Evolutionary conservation across 345 rosid genomes (phyloP).

Genomic region (Cardiospermum halicacabum): DNA sequence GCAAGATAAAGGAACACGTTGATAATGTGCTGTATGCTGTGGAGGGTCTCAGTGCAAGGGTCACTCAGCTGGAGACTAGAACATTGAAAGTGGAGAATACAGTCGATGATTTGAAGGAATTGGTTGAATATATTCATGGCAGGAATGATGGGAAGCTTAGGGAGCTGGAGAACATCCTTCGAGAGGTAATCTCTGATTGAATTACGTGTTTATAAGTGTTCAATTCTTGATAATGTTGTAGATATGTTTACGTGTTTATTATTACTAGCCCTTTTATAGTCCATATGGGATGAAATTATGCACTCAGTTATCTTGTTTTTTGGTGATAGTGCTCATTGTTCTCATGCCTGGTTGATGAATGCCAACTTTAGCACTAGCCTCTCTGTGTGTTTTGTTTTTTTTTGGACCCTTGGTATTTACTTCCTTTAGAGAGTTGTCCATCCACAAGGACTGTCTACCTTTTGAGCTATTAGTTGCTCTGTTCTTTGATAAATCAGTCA

Average conservation of each 20-base stretch:
- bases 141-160: conserved; percentile 38
- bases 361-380: neutral
- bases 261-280: neutral
- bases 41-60: conserved; percentile 37
- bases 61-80: conserved; percentile 48
- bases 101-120: conserved; percentile 39
- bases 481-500: neutral
- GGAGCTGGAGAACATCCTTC: conserved; percentile 41
- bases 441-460: neutral
- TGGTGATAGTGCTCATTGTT: neutral
- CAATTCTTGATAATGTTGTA: neutral
- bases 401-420: neutral
- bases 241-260: neutral
- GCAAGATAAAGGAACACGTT: conserved; percentile 39
- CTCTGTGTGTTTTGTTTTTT: neutral
- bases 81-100: conserved; percentile 33
- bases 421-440: neutral
- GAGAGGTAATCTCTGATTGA: conserved; percentile 35
- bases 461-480: neutral
- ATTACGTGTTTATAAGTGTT: neutral
- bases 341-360: neutral
- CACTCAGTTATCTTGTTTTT: neutral
- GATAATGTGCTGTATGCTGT: conserved; percentile 36
- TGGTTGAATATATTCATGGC: conserved; percentile 39
- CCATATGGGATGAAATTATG: neutral